phyloP scores from a whole-genome alignment of 2,329 filamentous ascomycete genomes.

The Coleophoma eucalyptorum region DNA sequence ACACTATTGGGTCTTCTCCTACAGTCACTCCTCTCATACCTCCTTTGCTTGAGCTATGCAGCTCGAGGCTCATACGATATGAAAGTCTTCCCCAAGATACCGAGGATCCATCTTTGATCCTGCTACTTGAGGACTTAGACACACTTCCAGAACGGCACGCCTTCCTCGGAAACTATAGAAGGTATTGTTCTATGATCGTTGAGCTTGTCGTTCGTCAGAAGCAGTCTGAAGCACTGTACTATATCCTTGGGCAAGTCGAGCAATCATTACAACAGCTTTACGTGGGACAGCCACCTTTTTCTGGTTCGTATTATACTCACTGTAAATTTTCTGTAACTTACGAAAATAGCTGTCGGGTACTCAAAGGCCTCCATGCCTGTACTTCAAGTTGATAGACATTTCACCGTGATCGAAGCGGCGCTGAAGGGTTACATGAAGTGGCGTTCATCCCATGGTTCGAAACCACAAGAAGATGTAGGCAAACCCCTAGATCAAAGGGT shows the following conservation, averaged over 20 bases:
- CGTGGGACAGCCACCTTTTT: constrained; percentile 62
- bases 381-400: constrained; percentile 81
- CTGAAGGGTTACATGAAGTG: constrained; percentile 87
- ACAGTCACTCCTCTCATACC: constrained; percentile 62
- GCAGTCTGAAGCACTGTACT: constrained; percentile 78
- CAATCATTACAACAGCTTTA: constrained; percentile 73
- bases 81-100: constrained; percentile 82
- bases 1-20: constrained; percentile 62
- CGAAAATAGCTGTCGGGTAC: constrained; percentile 45
- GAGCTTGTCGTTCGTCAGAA: constrained; percentile 81
- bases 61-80: constrained; percentile 79
- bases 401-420: constrained; percentile 83
- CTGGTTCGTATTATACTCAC: constrained; percentile 41
- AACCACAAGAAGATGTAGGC: constrained; percentile 39
- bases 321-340: background rate
- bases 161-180: constrained; percentile 91
- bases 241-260: constrained; percentile 80
- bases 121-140: constrained; percentile 90
- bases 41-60: constrained; percentile 77
- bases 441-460: constrained; percentile 48
- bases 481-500: background rate
- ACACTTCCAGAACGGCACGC: constrained; percentile 91
- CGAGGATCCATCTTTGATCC: constrained; percentile 73
- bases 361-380: constrained; percentile 68
- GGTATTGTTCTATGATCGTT: constrained; percentile 84